phyloP scores from a whole-genome alignment of 2,329 filamentous ascomycete genomes.

The Rutstroemia sp. region DNA sequence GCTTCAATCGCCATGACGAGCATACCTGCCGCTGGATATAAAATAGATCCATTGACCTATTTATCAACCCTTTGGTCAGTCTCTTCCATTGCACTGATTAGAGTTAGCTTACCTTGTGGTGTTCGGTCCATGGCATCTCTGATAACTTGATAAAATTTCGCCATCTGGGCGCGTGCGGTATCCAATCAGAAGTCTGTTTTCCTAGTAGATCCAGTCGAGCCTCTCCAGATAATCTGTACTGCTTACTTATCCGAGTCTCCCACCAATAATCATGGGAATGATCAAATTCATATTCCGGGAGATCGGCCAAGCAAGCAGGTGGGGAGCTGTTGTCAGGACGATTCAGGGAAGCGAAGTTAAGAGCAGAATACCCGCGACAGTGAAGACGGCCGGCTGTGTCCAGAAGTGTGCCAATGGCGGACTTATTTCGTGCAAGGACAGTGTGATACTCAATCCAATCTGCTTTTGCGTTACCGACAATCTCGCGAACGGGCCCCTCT shows the following conservation, averaged over 20 bases:
- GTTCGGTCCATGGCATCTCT: background rate
- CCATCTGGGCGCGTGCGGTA: background rate
- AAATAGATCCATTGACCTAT: background rate
- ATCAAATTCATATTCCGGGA: constrained; percentile 1
- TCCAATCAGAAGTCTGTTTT: background rate
- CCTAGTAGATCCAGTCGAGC: background rate
- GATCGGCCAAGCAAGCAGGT: background rate
- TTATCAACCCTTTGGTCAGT: background rate
- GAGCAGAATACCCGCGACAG: background rate
- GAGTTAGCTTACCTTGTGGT: background rate
- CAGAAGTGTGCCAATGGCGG: background rate
- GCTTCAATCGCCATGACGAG: constrained; percentile 7
- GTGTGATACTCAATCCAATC: constrained; percentile 3
- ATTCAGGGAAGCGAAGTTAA: background rate
- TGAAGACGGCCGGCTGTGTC: background rate
- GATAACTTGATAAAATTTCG: background rate
- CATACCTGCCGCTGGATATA: constrained; percentile 5
- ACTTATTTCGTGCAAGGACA: background rate
- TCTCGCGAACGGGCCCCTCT: constrained; percentile 10
- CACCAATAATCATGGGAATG: background rate
- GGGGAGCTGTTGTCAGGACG: background rate
- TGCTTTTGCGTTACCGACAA: too few species aligned
- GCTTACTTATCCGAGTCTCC: background rate
- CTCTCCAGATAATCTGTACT: background rate
- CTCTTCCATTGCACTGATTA: background rate